phyloP scores from a whole-genome alignment of 495 filamentous ascomycete species.

The Penicillium cosmopolitanum region DNA sequence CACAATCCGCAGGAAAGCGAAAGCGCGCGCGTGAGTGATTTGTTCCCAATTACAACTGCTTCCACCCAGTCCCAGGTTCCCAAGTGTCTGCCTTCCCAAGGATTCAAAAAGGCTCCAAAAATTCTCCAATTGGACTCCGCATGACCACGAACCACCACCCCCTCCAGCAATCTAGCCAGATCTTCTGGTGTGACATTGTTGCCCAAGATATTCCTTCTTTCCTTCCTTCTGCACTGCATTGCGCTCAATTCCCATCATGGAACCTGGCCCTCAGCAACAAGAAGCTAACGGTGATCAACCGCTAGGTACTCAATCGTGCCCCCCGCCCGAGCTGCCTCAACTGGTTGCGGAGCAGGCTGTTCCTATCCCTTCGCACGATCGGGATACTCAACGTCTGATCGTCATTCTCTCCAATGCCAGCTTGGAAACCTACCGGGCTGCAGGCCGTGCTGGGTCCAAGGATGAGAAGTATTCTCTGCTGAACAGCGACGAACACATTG shows the following conservation, averaged over 20 bases:
- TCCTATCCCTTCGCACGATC: slow-evolving; percentile 82
- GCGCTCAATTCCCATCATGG: background rate
- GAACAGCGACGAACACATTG: slow-evolving; percentile 99
- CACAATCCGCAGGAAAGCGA: slow-evolving; percentile 50
- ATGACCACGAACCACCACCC: slow-evolving; percentile 1
- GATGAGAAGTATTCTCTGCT: slow-evolving; percentile 96
- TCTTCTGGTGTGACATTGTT: background rate
- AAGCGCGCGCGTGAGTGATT: slow-evolving; percentile 52
- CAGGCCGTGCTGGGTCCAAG: slow-evolving; percentile 65
- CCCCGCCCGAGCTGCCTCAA: slow-evolving; percentile 85
- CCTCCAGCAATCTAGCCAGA: background rate
- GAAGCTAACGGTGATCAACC: slow-evolving; percentile 28
- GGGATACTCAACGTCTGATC: slow-evolving; percentile 86
- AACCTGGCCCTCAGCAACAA: slow-evolving; percentile 6
- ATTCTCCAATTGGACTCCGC: slow-evolving; percentile 1
- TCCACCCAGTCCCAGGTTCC: background rate
- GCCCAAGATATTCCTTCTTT: background rate
- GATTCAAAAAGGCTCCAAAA: background rate
- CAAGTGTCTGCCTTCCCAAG: background rate
- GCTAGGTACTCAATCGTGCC: slow-evolving; percentile 87
- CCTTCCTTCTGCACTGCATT: background rate
- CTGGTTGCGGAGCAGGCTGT: slow-evolving; percentile 91
- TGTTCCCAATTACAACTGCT: background rate
- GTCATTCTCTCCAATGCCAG: slow-evolving; percentile 97
- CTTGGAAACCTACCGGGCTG: slow-evolving; percentile 92